A percentile compares a stretch with the other conserved stretches of the same genome.
Conservation (phyloP, 2,329 filamentous ascomycete species). For the Colletotrichum chlorophyti region DNA sequence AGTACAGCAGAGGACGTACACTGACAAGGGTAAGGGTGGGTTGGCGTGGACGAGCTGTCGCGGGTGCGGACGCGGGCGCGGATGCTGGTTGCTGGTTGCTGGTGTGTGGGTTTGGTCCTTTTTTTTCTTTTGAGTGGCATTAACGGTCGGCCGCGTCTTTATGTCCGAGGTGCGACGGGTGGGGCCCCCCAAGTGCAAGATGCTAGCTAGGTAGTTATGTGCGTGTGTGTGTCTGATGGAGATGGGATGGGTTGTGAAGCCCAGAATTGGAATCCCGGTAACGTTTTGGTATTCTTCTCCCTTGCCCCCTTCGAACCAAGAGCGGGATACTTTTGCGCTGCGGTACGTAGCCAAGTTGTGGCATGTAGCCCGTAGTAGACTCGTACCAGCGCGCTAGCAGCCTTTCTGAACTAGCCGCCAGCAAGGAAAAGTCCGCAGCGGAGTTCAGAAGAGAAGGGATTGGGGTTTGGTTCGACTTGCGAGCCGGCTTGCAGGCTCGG, state of each 20-base stretch:
- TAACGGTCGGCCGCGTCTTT: conserved; percentile 44
- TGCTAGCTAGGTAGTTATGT: too few species aligned
- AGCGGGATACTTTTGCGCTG: neutral
- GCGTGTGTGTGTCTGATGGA: conserved; percentile 2
- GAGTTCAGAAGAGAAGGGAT: conserved; percentile 22
- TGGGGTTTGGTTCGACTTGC: conserved; percentile 13
- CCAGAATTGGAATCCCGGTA: conserved; percentile 13
- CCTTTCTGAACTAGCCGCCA: conserved; percentile 13
- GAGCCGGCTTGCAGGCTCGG: too few species aligned
- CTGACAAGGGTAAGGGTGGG: neutral
- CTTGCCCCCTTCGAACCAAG: too few species aligned
- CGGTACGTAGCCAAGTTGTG: conserved; percentile 7
- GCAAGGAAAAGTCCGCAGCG: conserved; percentile 23
- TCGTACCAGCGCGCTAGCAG: conserved; percentile 17
- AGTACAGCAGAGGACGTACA: too few species aligned
- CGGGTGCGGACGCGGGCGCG: conserved; percentile 20
- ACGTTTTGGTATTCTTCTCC: too few species aligned
- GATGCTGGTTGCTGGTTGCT: neutral
- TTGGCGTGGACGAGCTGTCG: neutral
- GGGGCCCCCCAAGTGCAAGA: conserved; percentile 8
- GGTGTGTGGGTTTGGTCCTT: neutral
- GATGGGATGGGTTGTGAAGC: too few species aligned
- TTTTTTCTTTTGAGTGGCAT: conserved; percentile 18
- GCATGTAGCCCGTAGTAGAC: conserved; percentile 20
- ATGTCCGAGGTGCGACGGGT: conserved; percentile 46